These are phyloP conservation scores for Debaryomyces subglobosus DNA, from an alignment of 1,139 yeast species.

Conservation along the genomic window DNA sequence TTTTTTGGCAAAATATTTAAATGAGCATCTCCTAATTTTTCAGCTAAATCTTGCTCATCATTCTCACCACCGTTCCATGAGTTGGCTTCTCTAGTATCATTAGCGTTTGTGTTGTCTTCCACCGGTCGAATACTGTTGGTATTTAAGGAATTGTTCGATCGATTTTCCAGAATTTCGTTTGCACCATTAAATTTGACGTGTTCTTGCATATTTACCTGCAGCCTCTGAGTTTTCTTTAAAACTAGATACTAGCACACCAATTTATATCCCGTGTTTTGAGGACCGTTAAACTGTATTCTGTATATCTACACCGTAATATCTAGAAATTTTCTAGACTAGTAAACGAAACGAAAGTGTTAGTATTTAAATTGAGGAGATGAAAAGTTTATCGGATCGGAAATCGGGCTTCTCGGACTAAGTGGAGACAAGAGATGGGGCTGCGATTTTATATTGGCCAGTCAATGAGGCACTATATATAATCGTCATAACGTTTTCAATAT, in stretches of 20 bases:
- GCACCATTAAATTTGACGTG: background rate
- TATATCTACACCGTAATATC: background rate
- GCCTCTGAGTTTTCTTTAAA: background rate
- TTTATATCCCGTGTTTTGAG: background rate
- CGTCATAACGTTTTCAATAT: background rate
- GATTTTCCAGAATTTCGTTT: background rate
- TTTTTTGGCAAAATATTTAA: constrained; percentile 35
- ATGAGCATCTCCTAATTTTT: constrained; percentile 41
- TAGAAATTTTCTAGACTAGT: too few species aligned
- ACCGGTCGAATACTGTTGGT: background rate
- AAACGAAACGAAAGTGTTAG: background rate
- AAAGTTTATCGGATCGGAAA: background rate
- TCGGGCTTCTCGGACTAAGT: background rate
- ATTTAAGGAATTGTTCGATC: background rate
- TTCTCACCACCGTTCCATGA: background rate
- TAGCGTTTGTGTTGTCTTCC: background rate
- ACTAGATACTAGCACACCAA: background rate
- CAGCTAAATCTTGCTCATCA: constrained; percentile 21
- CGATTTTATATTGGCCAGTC: background rate
- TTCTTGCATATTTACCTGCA: background rate
- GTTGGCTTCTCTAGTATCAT: background rate
- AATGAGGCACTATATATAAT: background rate
- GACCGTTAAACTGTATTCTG: background rate
- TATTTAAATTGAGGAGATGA: background rate
- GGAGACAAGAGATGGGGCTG: background rate